Conservation (phyloP, 148 eudicot genomes). For the Polygonum aviculare region DNA sequence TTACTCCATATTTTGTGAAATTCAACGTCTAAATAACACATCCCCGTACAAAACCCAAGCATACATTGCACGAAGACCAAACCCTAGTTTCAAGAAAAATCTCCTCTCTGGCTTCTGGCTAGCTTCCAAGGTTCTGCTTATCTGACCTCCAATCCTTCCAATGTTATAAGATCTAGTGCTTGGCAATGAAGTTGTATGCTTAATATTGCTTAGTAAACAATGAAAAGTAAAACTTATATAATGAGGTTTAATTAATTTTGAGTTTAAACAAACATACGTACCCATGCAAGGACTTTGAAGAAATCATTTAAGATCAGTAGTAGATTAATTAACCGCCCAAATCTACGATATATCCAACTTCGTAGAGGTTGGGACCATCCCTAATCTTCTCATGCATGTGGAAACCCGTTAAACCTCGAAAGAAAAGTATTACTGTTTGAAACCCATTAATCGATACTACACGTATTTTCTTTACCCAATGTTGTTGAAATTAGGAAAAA, state of each 20-base stretch:
- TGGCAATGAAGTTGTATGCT: background rate
- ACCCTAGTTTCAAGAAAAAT: background rate
- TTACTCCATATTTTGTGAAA: background rate
- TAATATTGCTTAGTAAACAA: background rate
- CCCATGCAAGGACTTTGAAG: background rate
- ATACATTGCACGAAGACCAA: slow-evolving; percentile 3
- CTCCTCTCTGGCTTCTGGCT: background rate
- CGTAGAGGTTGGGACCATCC: background rate
- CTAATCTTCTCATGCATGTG: background rate
- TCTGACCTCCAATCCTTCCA: background rate
- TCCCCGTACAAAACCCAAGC: background rate
- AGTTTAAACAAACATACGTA: background rate
- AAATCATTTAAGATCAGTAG: background rate
- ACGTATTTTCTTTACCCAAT: too few species aligned
- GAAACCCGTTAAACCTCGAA: background rate
- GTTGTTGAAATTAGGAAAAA: too few species aligned
- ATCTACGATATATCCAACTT: background rate
- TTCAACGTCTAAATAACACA: background rate
- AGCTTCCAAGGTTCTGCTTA: background rate
- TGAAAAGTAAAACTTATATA: background rate
- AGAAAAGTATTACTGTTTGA: background rate
- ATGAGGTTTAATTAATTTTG: background rate
- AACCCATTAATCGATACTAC: background rate
- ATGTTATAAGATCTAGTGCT: background rate
- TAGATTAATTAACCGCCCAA: background rate